phyloP scores from a whole-genome alignment of 441 rosid species.

The Corymbia calophylla region DNA sequence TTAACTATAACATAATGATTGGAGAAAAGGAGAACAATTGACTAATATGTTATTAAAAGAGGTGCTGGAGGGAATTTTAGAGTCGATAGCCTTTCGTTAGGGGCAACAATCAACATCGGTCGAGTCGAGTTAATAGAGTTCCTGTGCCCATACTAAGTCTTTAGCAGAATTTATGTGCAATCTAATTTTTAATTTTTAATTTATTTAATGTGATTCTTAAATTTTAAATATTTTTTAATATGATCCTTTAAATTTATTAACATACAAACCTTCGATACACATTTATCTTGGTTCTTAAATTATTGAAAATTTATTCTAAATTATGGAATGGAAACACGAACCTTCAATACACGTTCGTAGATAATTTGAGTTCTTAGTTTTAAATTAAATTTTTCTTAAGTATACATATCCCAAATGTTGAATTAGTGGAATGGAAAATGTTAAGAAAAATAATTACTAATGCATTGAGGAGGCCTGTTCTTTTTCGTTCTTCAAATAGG shows the following conservation, averaged over 20 bases:
- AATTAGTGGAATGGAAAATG: too few relatives aligned
- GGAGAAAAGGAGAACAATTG: neutral
- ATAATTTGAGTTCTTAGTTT: too few relatives aligned
- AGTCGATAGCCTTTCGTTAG: neutral
- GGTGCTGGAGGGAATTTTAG: neutral
- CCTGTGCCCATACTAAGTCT: accelerated
- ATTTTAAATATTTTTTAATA: too few relatives aligned
- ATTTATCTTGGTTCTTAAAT: accelerated
- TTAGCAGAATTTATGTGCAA: accelerated
- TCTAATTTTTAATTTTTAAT: too few relatives aligned
- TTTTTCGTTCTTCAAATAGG: neutral
- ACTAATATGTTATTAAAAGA: neutral
- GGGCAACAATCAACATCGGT: neutral
- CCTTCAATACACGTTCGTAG: too few relatives aligned
- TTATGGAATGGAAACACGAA: too few relatives aligned
- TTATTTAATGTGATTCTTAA: too few relatives aligned
- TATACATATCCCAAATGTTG: accelerated
- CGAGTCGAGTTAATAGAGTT: neutral
- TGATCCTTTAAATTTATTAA: too few relatives aligned
- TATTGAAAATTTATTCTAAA: too few relatives aligned
- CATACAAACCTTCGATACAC: accelerated
- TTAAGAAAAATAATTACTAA: neutral
- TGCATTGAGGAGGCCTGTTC: neutral
- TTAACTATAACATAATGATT: neutral
- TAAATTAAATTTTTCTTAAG: too few relatives aligned